Evolutionary conservation across 148 eudicot species (phyloP).

Genomic region (Rhododendron ovatum): DNA sequence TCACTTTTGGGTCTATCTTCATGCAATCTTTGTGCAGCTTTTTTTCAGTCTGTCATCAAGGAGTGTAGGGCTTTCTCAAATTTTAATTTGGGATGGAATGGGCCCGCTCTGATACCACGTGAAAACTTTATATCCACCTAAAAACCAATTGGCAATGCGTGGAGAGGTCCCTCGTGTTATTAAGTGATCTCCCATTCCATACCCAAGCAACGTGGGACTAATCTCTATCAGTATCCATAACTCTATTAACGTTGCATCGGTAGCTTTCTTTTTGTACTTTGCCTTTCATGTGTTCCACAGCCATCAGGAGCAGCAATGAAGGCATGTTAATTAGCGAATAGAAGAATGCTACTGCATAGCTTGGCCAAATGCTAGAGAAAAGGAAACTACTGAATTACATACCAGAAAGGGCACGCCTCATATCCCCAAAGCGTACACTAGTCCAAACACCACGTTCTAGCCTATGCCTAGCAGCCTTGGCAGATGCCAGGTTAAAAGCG

Average conservation of each 20-base stretch:
- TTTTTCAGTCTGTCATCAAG: too few relatives aligned
- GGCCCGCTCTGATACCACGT: too few relatives aligned
- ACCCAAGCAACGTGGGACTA: too few relatives aligned
- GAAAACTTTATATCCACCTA: too few relatives aligned
- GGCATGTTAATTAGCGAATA: background rate
- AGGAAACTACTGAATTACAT: constrained; percentile 10
- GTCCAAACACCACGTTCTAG: constrained; percentile 93
- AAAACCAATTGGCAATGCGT: too few relatives aligned
- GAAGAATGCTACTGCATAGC: background rate
- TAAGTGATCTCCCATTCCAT: too few relatives aligned
- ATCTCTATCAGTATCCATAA: background rate
- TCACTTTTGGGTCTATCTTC: too few relatives aligned
- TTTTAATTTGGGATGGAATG: too few relatives aligned
- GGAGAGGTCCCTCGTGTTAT: too few relatives aligned
- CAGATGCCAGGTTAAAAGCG: constrained; percentile 72
- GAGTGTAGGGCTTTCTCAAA: too few relatives aligned
- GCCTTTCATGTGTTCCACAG: background rate
- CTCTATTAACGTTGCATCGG: background rate
- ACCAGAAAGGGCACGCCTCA: constrained; percentile 89
- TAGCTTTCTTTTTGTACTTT: background rate
- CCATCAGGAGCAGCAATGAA: background rate
- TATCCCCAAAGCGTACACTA: constrained; percentile 81
- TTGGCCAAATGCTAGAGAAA: background rate
- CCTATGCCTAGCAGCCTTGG: constrained; percentile 88
- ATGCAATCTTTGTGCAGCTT: too few relatives aligned